Conservation (phyloP, 805 yeast genomes). For the Ogataea salicorniae region DNA sequence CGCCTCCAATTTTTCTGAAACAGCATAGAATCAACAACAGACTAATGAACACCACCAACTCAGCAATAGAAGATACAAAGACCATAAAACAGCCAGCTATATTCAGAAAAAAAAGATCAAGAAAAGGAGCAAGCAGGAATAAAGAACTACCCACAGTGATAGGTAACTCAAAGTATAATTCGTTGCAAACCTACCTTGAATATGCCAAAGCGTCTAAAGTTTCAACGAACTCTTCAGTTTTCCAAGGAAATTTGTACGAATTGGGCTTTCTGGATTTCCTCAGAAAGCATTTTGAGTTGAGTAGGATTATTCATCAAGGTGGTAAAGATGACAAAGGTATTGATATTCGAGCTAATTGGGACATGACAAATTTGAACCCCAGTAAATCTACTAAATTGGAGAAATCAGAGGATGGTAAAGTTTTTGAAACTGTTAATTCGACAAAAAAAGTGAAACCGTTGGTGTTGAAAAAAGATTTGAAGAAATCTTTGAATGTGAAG, state of each 20-base stretch:
- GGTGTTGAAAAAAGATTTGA: slow-evolving; percentile 11
- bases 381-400: background rate
- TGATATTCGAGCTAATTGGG: slow-evolving; percentile 52
- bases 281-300: slow-evolving; percentile 33
- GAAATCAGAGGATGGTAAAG: slow-evolving; percentile 1
- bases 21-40: slow-evolving; percentile 6
- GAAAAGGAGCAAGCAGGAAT: background rate
- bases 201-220: slow-evolving; percentile 31
- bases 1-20: slow-evolving; percentile 10
- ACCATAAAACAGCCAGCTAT: background rate
- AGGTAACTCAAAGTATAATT: slow-evolving; percentile 25
- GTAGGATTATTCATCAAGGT: slow-evolving; percentile 40
- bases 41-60: slow-evolving; percentile 3
- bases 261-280: slow-evolving; percentile 37
- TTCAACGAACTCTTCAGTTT: slow-evolving; percentile 43
- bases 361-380: slow-evolving; percentile 22
- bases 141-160: slow-evolving; percentile 5
- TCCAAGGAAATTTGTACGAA: slow-evolving; percentile 54
- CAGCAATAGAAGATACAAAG: background rate
- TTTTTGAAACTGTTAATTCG: slow-evolving; percentile 21
- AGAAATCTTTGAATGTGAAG: slow-evolving; percentile 29
- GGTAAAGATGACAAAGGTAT: slow-evolving; percentile 55
- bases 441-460: slow-evolving; percentile 24
- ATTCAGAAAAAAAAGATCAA: background rate
- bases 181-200: slow-evolving; percentile 29